Conservation (phyloP, 208 protist species). For the Leptomonas seymouri region DNA sequence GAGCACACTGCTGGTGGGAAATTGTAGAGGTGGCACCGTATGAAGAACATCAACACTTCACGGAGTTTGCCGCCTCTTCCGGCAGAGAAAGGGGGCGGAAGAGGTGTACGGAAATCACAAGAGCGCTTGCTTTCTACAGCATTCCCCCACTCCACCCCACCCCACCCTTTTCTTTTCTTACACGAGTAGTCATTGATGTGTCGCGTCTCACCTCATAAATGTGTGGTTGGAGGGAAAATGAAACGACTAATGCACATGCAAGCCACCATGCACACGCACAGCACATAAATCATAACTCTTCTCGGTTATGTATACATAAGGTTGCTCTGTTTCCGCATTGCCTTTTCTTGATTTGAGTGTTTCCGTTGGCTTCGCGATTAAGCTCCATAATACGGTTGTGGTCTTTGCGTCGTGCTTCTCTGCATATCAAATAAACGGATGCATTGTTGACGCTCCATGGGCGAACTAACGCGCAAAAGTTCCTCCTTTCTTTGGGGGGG, state of each 20-base stretch:
- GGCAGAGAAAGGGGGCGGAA: not conserved
- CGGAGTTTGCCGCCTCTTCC: not conserved
- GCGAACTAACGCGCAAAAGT: too few relatives aligned
- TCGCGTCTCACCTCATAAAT: not conserved
- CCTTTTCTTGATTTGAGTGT: too few relatives aligned
- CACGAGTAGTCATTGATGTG: not conserved
- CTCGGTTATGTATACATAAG: too few relatives aligned
- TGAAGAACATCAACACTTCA: conserved; percentile 12
- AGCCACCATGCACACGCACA: not conserved
- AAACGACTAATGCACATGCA: not conserved
- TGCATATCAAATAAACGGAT: too few relatives aligned
- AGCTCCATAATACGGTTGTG: too few relatives aligned
- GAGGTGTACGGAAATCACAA: not conserved
- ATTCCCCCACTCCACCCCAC: too few relatives aligned
- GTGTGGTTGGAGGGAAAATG: not conserved
- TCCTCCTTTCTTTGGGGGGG: too few relatives aligned
- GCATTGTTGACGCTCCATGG: too few relatives aligned
- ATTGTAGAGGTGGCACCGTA: conserved; percentile 1
- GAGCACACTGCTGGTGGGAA: not conserved
- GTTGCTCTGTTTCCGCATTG: too few relatives aligned
- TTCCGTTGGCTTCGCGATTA: too few relatives aligned
- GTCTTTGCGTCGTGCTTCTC: too few relatives aligned
- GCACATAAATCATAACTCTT: too few relatives aligned
- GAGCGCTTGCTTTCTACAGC: not conserved
- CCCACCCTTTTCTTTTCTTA: not conserved